Conservation (phyloP, 2,329 filamentous ascomycete genomes). For the Clonostachys rhizophaga region DNA sequence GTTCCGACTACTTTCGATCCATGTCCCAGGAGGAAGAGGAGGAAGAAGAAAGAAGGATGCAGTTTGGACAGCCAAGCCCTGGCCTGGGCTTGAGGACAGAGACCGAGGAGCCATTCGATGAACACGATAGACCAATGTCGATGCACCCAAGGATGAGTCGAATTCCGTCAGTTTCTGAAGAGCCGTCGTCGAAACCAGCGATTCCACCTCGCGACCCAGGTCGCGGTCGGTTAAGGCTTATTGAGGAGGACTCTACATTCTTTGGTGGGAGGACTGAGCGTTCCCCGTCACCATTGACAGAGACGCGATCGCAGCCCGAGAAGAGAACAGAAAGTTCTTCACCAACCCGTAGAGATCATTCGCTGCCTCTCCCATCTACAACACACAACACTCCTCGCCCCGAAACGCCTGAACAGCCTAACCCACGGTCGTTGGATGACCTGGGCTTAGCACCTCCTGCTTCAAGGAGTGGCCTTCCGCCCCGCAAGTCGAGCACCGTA, state of each 20-base stretch:
- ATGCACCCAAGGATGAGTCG: conserved; percentile 73
- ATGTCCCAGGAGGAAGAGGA: conserved; percentile 51
- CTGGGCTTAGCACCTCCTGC: conserved; percentile 42
- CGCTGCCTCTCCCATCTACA: conserved; percentile 26
- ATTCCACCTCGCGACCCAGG: conserved; percentile 31
- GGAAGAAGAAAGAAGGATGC: neutral
- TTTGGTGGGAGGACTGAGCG: conserved; percentile 54
- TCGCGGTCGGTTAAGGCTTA: conserved; percentile 30
- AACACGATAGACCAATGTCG: conserved; percentile 59
- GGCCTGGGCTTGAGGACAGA: conserved; percentile 45
- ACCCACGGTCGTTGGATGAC: conserved; percentile 44
- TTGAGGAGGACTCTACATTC: conserved; percentile 30
- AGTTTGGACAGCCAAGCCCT: conserved; percentile 7
- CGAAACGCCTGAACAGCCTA: conserved; percentile 36
- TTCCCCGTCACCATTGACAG: conserved; percentile 48
- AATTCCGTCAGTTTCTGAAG: conserved; percentile 45
- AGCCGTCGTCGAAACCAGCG: conserved; percentile 39
- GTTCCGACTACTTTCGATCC: conserved; percentile 78
- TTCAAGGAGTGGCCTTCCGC: conserved; percentile 15
- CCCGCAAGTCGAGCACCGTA: conserved; percentile 54
- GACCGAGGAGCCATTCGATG: conserved; percentile 48
- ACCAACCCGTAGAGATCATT: conserved; percentile 19
- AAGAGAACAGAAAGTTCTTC: conserved; percentile 19
- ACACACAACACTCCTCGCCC: conserved; percentile 20
- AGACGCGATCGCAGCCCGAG: conserved; percentile 20